Conservation (phyloP, 2,329 filamentous ascomycete genomes). For the Paracoccidioides brasiliensis region DNA sequence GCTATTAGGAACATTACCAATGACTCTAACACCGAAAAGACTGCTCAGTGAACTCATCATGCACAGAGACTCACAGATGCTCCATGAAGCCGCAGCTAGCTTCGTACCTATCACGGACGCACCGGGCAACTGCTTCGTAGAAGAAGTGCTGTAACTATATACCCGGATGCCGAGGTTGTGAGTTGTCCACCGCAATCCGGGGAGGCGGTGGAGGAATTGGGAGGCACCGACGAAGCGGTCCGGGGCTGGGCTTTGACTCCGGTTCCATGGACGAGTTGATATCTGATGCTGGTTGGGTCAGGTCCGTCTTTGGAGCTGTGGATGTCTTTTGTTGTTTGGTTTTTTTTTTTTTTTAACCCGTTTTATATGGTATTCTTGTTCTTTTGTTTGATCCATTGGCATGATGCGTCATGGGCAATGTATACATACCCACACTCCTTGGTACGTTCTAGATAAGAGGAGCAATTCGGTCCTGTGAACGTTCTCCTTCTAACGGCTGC, state of each 20-base stretch:
- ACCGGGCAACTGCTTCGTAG: slow-evolving; percentile 31
- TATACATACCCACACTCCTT: too few species aligned
- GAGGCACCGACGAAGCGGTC: slow-evolving; percentile 3
- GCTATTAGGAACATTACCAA: slow-evolving; percentile 36
- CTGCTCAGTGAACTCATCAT: slow-evolving; percentile 38
- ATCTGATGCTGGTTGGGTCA: slow-evolving; percentile 1
- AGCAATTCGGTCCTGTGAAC: background rate
- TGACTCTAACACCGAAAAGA: slow-evolving; percentile 35
- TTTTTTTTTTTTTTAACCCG: slow-evolving; percentile 6
- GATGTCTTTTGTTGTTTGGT: slow-evolving; percentile 5
- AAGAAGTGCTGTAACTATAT: slow-evolving; percentile 38
- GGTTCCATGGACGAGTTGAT: slow-evolving; percentile 2
- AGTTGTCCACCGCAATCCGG: slow-evolving; percentile 28
- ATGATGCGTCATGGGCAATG: too few species aligned
- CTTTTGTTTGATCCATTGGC: too few species aligned
- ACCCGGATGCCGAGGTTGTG: slow-evolving; percentile 39
- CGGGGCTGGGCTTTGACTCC: slow-evolving; percentile 5
- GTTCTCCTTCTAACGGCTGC: too few species aligned
- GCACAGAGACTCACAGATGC: slow-evolving; percentile 35
- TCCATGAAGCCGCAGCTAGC: slow-evolving; percentile 19
- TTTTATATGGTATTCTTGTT: too few species aligned
- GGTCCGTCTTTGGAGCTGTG: slow-evolving; percentile 4
- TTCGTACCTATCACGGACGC: slow-evolving; percentile 37
- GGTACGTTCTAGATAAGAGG: background rate
- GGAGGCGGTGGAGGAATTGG: slow-evolving; percentile 29